A percentile compares a stretch with the other conserved stretches of the same genome.
These are phyloP conservation scores for Gnomoniopsis smithogilvyi DNA, from an alignment of 2,329 filamentous ascomycete species.

Conservation along the genomic window DNA sequence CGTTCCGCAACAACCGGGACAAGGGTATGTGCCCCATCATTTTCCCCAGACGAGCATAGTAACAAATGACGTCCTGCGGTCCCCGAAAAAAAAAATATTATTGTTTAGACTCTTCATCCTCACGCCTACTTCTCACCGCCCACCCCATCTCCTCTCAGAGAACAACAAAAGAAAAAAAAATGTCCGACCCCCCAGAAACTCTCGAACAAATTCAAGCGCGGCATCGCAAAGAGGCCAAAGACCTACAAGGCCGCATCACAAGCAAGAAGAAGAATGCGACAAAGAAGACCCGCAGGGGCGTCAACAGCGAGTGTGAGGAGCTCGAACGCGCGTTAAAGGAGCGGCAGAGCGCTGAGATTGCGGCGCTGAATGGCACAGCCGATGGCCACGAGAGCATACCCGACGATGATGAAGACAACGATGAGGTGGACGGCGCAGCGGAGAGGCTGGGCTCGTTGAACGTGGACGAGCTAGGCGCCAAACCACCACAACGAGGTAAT, in stretches of 20 bases:
- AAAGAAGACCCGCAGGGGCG: conserved; percentile 75
- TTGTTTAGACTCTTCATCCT: no score
- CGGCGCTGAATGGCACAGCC: conserved; percentile 32
- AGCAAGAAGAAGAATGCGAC: conserved; percentile 97
- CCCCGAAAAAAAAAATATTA: no score
- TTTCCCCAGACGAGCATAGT: no score
- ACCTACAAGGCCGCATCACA: conserved; percentile 80
- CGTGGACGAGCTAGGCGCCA: conserved; percentile 17
- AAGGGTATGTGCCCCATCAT: no score
- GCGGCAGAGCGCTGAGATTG: conserved; percentile 61
- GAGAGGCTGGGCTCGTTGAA: conserved; percentile 20
- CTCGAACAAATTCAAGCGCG: conserved; percentile 76
- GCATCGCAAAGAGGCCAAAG: conserved; percentile 85
- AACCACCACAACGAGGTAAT: conserved; percentile 15
- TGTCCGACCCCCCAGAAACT: conserved; percentile 33
- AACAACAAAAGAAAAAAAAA: neutral
- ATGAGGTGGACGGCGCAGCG: conserved; percentile 13
- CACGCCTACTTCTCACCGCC: no score
- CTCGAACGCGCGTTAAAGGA: conserved; percentile 66
- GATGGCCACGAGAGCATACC: neutral
- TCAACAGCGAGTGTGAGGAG: conserved; percentile 72
- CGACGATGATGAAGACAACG: conserved; percentile 13
- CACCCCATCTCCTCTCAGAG: no score
- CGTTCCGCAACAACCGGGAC: no score
- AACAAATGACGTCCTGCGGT: no score